Evolutionary conservation across 2,329 filamentous ascomycete genomes (phyloP), one percentile per base, ranked within the genome.

Genomic region (Cladosporium colombiae): DNA sequence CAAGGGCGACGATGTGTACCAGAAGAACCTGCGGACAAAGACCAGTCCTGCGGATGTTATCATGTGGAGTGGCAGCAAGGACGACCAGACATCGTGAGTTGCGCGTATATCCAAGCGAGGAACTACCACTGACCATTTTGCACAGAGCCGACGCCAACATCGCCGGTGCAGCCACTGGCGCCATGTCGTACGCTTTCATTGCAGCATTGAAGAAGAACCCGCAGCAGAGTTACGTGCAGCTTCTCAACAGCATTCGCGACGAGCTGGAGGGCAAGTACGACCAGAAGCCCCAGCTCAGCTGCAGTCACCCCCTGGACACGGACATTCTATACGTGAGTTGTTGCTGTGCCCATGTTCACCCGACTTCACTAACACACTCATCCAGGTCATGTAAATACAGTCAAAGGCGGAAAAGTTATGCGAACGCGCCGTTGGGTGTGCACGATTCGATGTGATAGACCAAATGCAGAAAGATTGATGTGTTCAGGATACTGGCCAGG

Each of bases 161-260:
- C 71, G 87, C 85, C 52, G 88, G 92, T 65, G 86, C 97, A 80
- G 94, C 95, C 37, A 99, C 95, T 0, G 95, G 95, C 64, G 95
- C 95, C 78, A 98, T 99, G 95, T 97, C 93, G 3, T 97, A 91
- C 88, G 95, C 95, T 2, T 99, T 99, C 78, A 95, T 99, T 78
- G 88, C 86, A 1, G 90, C 93, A 23, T 85, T 98, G 74, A 93
- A 91, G 83, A 92, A 93, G 82, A 96, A 96, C 76, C 92, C 92
- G 0, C 90, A 96, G 77, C 95, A 98, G 82, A 97, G 91, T 81
- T 99, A 99, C 76, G 91, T 98, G 60, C 89, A 97, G 82, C 83
- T 99, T 66, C 85, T 99, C 71, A 98, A 97, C 84, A 97, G 89
- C 79, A 93, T 99, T 74, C 91, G 95, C 66, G 93, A 97, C 65